phyloP scores from a whole-genome alignment of 108 stramenopile genomes.

The Nitzschia sp. region DNA sequence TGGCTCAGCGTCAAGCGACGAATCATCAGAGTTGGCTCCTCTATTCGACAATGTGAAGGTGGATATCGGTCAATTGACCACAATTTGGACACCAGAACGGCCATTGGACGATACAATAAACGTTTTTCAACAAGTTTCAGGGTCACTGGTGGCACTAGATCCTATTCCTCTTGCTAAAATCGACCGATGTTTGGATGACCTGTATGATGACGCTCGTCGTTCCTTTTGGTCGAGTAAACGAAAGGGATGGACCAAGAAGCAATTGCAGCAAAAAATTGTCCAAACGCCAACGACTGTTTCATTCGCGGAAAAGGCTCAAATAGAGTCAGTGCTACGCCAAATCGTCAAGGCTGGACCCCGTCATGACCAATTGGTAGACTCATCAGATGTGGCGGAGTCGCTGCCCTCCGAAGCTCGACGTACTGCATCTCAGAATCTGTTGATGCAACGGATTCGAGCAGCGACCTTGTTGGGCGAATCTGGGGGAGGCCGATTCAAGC shows the following conservation, averaged over 20 bases:
- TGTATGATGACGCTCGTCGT: constrained; percentile 44
- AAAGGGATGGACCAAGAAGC: constrained; percentile 44
- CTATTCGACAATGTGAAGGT: constrained; percentile 4
- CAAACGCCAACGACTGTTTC: constrained; percentile 1
- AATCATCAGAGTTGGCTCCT: neutral
- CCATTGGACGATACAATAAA: neutral
- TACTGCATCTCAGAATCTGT: neutral
- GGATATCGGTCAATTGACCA: constrained; percentile 70
- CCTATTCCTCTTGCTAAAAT: constrained; percentile 36
- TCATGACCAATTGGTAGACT: constrained; percentile 56
- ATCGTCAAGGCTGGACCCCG: constrained; percentile 56
- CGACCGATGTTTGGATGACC: constrained; percentile 51
- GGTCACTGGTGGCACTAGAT: neutral
- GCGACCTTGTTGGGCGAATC: constrained; percentile 65
- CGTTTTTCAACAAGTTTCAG: constrained; percentile 2
- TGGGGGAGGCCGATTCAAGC: constrained; percentile 76
- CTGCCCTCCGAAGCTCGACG: constrained; percentile 20
- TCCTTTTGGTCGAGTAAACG: neutral
- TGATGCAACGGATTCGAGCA: constrained; percentile 41
- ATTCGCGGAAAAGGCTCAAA: constrained; percentile 7
- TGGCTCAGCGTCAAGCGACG: neutral
- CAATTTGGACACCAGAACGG: constrained; percentile 68
- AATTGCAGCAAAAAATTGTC: constrained; percentile 39
- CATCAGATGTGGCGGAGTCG: constrained; percentile 28
- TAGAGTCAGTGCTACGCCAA: constrained; percentile 51